These are phyloP conservation scores for Ogataea degrootiae DNA, from an alignment of 805 yeast genomes.

Conservation along the genomic window DNA sequence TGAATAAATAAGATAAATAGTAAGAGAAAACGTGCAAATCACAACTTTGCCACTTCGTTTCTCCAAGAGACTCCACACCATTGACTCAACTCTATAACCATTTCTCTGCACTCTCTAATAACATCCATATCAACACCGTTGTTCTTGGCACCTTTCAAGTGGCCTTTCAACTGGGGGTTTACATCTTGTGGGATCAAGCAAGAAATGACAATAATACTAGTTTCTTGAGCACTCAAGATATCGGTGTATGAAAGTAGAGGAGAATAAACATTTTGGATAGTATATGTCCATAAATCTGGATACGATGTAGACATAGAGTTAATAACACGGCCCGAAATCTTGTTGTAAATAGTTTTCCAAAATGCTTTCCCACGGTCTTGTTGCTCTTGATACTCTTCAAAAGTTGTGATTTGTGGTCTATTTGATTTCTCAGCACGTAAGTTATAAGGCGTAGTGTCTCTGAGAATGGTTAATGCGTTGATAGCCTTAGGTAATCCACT, in stretches of 20 bases:
- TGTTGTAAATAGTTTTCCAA: constrained; percentile 74
- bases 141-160: constrained; percentile 78
- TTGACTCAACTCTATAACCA: constrained; percentile 60
- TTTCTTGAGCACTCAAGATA: constrained; percentile 59
- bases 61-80: constrained; percentile 74
- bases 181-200: constrained; percentile 89
- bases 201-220: constrained; percentile 72
- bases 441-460: constrained; percentile 55
- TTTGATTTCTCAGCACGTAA: constrained; percentile 28
- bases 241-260: constrained; percentile 69
- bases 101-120: constrained; percentile 50
- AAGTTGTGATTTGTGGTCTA: constrained; percentile 11
- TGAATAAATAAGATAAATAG: not conserved
- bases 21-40: constrained; percentile 1
- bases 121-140: constrained; percentile 68
- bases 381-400: constrained; percentile 14
- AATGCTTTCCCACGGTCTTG: constrained; percentile 51
- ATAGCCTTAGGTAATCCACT: constrained; percentile 84
- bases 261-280: constrained; percentile 69
- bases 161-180: constrained; percentile 89
- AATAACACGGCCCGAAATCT: constrained; percentile 63
- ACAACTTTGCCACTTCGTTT: constrained; percentile 50
- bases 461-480: constrained; percentile 65
- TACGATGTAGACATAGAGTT: constrained; percentile 68
- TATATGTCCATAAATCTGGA: constrained; percentile 79